These are phyloP conservation scores for Colletotrichum sansevieriae DNA, from an alignment of 2,329 filamentous ascomycete genomes.

Conservation along the genomic window DNA sequence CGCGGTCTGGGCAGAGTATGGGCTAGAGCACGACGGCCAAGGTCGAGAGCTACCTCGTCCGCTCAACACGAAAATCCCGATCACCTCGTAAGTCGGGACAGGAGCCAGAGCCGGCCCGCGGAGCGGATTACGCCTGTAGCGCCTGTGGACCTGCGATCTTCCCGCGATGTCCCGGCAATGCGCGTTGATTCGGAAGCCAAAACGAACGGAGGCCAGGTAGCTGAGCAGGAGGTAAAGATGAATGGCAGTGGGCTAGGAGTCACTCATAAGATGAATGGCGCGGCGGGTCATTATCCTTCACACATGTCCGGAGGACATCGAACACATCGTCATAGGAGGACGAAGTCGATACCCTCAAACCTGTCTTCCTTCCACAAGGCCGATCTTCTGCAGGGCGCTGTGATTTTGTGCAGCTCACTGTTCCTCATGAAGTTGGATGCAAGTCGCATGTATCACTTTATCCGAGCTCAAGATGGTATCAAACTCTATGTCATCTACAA, in stretches of 20 bases:
- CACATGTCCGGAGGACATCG: slow-evolving; percentile 35
- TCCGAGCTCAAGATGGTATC: slow-evolving; percentile 95
- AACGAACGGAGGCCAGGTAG: slow-evolving; percentile 46
- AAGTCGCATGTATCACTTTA: slow-evolving; percentile 97
- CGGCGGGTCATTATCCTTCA: slow-evolving; percentile 40
- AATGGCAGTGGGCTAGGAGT: slow-evolving; percentile 34
- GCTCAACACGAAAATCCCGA: slow-evolving; percentile 22
- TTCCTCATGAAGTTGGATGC: slow-evolving; percentile 93
- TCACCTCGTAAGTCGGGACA: slow-evolving; percentile 27
- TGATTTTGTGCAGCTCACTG: slow-evolving; percentile 88
- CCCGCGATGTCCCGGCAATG: background rate
- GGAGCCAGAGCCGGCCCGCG: slow-evolving; percentile 26
- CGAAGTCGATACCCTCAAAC: slow-evolving; percentile 86
- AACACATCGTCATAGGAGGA: slow-evolving; percentile 74
- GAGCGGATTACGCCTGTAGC: slow-evolving; percentile 5
- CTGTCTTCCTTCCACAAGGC: slow-evolving; percentile 93
- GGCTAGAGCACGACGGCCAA: slow-evolving; percentile 64
- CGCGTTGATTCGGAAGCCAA: slow-evolving; percentile 24
- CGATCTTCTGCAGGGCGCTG: slow-evolving; percentile 88
- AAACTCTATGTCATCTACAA: slow-evolving; percentile 99
- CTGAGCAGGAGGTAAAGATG: slow-evolving; percentile 24
- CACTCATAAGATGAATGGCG: slow-evolving; percentile 28
- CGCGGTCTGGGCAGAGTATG: slow-evolving; percentile 81
- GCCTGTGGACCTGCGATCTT: background rate
- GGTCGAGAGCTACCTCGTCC: slow-evolving; percentile 13